phyloP scores from a whole-genome alignment of 2,329 filamentous ascomycete species.

The Rutstroemia sp. region DNA sequence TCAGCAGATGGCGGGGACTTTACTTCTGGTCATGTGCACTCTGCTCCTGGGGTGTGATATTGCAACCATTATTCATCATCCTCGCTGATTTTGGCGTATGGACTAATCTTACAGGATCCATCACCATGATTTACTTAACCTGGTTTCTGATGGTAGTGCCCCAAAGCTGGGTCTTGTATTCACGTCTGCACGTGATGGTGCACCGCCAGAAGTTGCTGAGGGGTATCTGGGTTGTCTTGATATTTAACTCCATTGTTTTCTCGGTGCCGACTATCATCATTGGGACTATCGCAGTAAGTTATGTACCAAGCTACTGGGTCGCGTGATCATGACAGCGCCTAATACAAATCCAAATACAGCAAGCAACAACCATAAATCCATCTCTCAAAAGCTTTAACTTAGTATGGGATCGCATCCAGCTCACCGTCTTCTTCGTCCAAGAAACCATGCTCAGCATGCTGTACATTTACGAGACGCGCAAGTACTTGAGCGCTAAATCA shows the following conservation, averaged over 20 bases:
- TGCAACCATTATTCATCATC: not conserved
- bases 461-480: slow-evolving; percentile 44
- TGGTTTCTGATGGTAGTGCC: not conserved
- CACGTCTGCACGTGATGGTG: slow-evolving; percentile 46
- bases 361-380: slow-evolving; percentile 1
- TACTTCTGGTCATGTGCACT: slow-evolving; percentile 47
- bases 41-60: slow-evolving; percentile 24
- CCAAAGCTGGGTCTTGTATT: slow-evolving; percentile 40
- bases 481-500: slow-evolving; percentile 3
- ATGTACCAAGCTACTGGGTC: not conserved
- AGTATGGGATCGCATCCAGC: slow-evolving; percentile 37
- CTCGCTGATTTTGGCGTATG: not conserved
- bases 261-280: slow-evolving; percentile 43
- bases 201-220: slow-evolving; percentile 38
- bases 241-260: slow-evolving; percentile 41
- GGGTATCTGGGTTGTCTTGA: slow-evolving; percentile 43
- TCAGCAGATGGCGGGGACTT: slow-evolving; percentile 37
- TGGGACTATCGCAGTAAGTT: not conserved
- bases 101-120: not conserved
- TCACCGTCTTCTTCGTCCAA: slow-evolving; percentile 38
- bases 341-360: slow-evolving; percentile 33
- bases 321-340: not conserved
- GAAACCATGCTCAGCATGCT: slow-evolving; percentile 39
- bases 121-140: not conserved
- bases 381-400: slow-evolving; percentile 31